Evolutionary conservation across 192 early-diverging fungal genomes (phyloP).

Genomic region (Backusella tuberculispora): DNA sequence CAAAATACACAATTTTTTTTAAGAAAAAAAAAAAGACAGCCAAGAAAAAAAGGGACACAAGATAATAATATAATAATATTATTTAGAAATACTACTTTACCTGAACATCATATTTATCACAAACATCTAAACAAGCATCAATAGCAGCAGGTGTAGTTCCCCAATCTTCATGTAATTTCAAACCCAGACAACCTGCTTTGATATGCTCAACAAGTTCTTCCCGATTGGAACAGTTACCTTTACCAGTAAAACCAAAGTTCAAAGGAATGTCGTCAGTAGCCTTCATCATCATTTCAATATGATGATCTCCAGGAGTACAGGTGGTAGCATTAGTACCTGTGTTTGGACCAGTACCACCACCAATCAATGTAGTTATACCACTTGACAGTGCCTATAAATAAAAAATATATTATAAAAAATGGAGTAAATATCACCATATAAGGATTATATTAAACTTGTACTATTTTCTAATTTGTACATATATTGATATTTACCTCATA

Average conservation of each 20-base stretch:
- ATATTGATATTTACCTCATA: slow-evolving; percentile 61
- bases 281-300: slow-evolving; percentile 90
- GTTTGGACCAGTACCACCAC: slow-evolving; percentile 94
- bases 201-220: slow-evolving; percentile 83
- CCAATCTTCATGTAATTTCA: slow-evolving; percentile 97
- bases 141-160: slow-evolving; percentile 95
- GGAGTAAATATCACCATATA: slow-evolving; percentile 2
- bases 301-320: slow-evolving; percentile 84
- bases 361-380: slow-evolving; percentile 85
- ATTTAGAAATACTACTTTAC: slow-evolving; percentile 32
- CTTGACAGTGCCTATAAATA: slow-evolving; percentile 63
- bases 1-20: not conserved
- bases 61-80: not conserved
- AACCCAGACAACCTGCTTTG: slow-evolving; percentile 82
- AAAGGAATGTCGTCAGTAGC: slow-evolving; percentile 88
- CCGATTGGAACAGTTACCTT: slow-evolving; percentile 79
- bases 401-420: not conserved
- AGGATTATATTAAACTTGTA: not conserved
- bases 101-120: slow-evolving; percentile 88
- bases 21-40: slow-evolving; percentile 7
- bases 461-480: no score
- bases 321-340: slow-evolving; percentile 97
- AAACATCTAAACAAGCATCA: slow-evolving; percentile 82
- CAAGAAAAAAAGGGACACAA: not conserved
- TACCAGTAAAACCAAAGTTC: slow-evolving; percentile 95